Base-by-base conservation (phyloP, 139 green algal genomes). In the Mesotaenium endlicherianum region DNA sequence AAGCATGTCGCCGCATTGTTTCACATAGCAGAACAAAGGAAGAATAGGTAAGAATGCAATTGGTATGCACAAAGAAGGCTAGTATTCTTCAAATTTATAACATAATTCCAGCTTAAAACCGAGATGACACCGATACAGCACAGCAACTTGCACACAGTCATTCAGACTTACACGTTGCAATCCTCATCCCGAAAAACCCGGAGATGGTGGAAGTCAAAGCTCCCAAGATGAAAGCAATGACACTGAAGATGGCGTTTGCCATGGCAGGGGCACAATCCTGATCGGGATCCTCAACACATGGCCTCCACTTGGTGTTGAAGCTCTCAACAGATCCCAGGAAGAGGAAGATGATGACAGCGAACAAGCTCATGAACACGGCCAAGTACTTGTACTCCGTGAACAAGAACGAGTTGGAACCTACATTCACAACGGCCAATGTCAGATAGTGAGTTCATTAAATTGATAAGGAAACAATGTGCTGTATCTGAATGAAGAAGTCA, bases 181-280 rank as follows among this genome's bases (percentile, higher is more conserved):
- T 98, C 85, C 91, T 93, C 95, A 98, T 99, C 87, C 96, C 94
- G 38, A 98, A 87, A 89, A 94, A 99, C 42, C 96, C 96, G 8
- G 92, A 97, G 3, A 97, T 57, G 69, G 95, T 94, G 70, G 95
- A 98, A 2, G 96, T 98, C 38, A 85, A 39, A 8, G 91, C 96
- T 53, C 96, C 96, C 3, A 98, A 74, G 14, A 97, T 74, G 91
- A 99, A 99, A 71, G 96, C 87, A 17, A 98, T 89, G 31, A 91
- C 95, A 50, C 93, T 97, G 93, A 98, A 83, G 20, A 16, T 17
- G 17, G 53, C 80, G 44, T 83, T 70, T 0, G 68, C 80, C 6
- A 81, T 64, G 14, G 38, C 70, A n/a, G 75, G 75, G 26, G 75
- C 75, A 17, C 75, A 82, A 3, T 76, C 17, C 75, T 50, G 20